Evolutionary conservation across 228 moss, liverwort and hornwort species (phyloP).

Genomic region (Sphagnum magellanicum): DNA sequence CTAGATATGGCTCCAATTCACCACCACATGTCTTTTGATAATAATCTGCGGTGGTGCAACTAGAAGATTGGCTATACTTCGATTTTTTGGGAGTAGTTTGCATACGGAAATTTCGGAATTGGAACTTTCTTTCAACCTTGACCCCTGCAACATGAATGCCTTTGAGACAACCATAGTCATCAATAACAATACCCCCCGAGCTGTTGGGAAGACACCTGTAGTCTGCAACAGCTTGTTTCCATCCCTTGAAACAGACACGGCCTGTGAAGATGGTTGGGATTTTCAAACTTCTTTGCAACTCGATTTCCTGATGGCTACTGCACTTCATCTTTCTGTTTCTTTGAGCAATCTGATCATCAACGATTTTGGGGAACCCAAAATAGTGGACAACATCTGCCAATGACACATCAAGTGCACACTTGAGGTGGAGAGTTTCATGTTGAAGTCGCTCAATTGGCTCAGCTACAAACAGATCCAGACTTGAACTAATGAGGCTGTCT

Average conservation of each 20-base stretch:
- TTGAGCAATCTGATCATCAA: constrained; percentile 24
- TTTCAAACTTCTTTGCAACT: constrained; percentile 19
- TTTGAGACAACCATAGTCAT: constrained; percentile 37
- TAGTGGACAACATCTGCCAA: constrained; percentile 42
- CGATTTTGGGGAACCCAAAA: constrained; percentile 26
- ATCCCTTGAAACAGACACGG: constrained; percentile 38
- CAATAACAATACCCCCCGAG: constrained; percentile 40
- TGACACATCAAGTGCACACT: constrained; percentile 32
- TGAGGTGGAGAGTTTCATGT: constrained; percentile 24
- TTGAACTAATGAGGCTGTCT: constrained; percentile 30
- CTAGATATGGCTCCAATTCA: constrained; percentile 21
- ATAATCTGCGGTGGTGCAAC: too few species aligned
- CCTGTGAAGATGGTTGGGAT: constrained; percentile 34
- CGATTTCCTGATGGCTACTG: constrained; percentile 23
- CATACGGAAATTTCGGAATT: constrained; percentile 9
- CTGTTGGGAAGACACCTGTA: constrained; percentile 36
- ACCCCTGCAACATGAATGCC: constrained; percentile 41
- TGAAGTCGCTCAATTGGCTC: constrained; percentile 32
- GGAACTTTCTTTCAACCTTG: constrained; percentile 11
- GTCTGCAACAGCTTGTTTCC: constrained; percentile 48
- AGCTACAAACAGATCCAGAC: constrained; percentile 39
- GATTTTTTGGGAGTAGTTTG: not conserved
- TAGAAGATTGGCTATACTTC: not conserved
- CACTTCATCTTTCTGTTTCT: constrained; percentile 24
- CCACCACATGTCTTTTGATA: constrained; percentile 1